Evolutionary conservation across 352 stramenopile species (phyloP), one percentile per base, ranked within the genome.

Genomic region (Blastocystis sp.): DNA sequence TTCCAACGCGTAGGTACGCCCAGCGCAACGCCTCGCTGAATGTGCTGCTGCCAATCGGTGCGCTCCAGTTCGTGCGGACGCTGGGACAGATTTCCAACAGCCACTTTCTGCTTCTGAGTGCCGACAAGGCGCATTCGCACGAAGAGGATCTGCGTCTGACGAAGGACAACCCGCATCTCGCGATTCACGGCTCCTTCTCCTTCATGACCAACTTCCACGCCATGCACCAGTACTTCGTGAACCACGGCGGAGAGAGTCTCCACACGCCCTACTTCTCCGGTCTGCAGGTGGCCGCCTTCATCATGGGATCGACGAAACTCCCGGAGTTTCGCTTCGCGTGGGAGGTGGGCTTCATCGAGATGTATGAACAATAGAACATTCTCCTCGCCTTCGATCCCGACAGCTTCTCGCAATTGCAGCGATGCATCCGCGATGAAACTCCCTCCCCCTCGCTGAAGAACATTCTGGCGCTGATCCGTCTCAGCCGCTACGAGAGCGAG

Each of bases 191-290:
- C 19, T 88, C 62, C 11, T 89, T 89, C 78, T 81, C 62, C 71
- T 88, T 89, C 43, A 89, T 89, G 82, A 61, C 53, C 48, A 89
- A 89, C 62, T 89, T 89, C 78, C 71, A 89, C 66, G 82, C 82
- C 2, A 41, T 89, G 40, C 65, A 59, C 21, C 45, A 67, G 14
- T 88, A 77, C 23, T 66, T 87, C n/a, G 34, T 69, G 14, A n/a
- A 17, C 19, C 23, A 40, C 14, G 40, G 61, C 21, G 80, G 80
- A 11, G 19, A 21, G n/a, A 88, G 69, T 34, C 48, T 86, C 40
- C 80, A 88, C 56, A 87, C 77, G 28, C 77, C 77, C n/a, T 92
- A 87, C 56, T 87, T 71, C 65, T 62, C 62, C 28, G 77, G 77
- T 11, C 65, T 87, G 48, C 62, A 87, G 43, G 77, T 87, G 9